Evolutionary conservation across 2,329 filamentous ascomycete species (phyloP).

Genomic region (Aplosporella prunicola): DNA sequence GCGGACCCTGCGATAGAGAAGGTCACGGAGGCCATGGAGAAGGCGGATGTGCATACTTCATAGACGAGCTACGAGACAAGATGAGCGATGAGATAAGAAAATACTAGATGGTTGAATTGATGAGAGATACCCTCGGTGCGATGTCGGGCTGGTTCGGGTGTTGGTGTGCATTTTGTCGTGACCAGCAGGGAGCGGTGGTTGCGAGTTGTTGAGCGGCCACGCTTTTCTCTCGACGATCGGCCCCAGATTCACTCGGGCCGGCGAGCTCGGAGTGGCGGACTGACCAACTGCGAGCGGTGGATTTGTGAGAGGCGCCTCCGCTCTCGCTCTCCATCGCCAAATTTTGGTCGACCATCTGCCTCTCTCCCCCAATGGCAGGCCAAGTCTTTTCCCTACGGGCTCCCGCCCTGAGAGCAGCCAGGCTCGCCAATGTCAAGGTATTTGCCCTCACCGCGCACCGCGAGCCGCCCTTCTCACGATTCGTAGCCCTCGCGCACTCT

Average conservation of each 20-base stretch:
- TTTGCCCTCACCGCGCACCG: constrained; percentile 12
- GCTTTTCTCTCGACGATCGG: too few species aligned
- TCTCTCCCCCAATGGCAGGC: constrained; percentile 9
- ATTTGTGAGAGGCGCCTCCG: constrained; percentile 9
- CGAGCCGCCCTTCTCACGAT: constrained; percentile 16
- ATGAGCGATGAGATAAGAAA: neutral
- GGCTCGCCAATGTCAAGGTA: constrained; percentile 25
- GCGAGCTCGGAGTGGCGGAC: too few species aligned
- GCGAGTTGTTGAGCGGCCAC: too few species aligned
- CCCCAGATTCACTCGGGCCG: too few species aligned
- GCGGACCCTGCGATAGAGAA: constrained; percentile 10
- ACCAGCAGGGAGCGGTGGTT: too few species aligned
- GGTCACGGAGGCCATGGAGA: constrained; percentile 10
- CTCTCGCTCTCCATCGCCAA: constrained; percentile 9
- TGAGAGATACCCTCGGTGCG: constrained; percentile 9
- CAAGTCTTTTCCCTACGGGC: constrained; percentile 23
- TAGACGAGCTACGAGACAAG: constrained; percentile 4
- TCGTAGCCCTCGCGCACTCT: constrained; percentile 17
- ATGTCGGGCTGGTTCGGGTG: too few species aligned
- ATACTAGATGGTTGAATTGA: constrained; percentile 6
- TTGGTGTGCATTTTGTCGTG: too few species aligned
- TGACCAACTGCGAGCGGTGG: too few species aligned
- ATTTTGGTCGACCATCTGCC: constrained; percentile 7
- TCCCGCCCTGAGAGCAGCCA: constrained; percentile 23
- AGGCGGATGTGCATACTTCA: constrained; percentile 11